A percentile compares a stretch with the other conserved stretches of the same genome.
phyloP scores from a whole-genome alignment of 345 rosid genomes.

The Populus alba region DNA sequence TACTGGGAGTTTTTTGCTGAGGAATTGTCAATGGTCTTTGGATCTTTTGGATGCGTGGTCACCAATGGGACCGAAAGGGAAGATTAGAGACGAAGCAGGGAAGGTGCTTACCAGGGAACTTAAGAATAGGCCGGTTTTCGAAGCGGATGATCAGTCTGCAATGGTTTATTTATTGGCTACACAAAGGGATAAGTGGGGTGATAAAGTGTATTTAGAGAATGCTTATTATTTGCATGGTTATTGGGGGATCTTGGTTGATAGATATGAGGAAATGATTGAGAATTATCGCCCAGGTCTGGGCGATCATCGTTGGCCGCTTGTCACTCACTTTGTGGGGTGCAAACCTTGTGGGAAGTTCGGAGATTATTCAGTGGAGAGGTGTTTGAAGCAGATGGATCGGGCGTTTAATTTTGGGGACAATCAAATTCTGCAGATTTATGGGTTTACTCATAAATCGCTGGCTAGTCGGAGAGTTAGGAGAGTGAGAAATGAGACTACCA shows the following conservation, averaged over 20 bases:
- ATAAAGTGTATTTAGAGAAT: constrained; percentile 64
- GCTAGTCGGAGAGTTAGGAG: constrained; percentile 22
- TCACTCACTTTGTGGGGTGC: constrained; percentile 81
- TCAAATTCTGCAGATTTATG: constrained; percentile 70
- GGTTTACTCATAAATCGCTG: constrained; percentile 32
- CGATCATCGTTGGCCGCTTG: constrained; percentile 73
- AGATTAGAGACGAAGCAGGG: constrained; percentile 63
- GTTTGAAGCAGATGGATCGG: constrained; percentile 72
- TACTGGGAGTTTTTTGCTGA: constrained; percentile 62
- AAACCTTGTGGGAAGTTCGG: constrained; percentile 75
- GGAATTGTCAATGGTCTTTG: constrained; percentile 66
- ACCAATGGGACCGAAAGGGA: constrained; percentile 70
- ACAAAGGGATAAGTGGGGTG: constrained; percentile 62
- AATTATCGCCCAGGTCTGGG: constrained; percentile 64
- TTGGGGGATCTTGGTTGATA: constrained; percentile 70
- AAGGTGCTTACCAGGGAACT: constrained; percentile 54
- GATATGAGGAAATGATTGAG: constrained; percentile 67
- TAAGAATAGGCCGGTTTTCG: constrained; percentile 58
- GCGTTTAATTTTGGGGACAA: constrained; percentile 74
- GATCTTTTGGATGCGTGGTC: constrained; percentile 75
- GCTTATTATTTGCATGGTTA: constrained; percentile 71
- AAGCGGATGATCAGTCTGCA: constrained; percentile 71
- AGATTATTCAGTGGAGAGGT: constrained; percentile 62
- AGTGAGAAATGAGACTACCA: constrained; percentile 25
- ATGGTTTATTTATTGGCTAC: constrained; percentile 66